These are phyloP conservation scores for Dactylellina sp. DNA, from an alignment of 2,329 filamentous ascomycete genomes.

Conservation along the genomic window DNA sequence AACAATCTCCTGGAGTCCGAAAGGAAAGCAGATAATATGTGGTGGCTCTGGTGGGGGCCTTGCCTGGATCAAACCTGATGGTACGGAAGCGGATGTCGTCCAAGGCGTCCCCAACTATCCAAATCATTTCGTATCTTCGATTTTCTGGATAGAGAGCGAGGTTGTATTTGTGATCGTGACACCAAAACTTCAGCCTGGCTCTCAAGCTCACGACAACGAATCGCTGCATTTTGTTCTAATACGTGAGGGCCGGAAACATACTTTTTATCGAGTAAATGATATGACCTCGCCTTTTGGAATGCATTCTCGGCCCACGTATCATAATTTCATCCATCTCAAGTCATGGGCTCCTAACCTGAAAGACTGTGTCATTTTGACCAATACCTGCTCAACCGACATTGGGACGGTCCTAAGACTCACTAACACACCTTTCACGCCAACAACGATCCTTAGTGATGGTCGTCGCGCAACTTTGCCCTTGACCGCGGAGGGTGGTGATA, in stretches of 20 bases:
- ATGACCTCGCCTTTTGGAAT: constrained; percentile 79
- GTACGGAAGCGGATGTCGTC: constrained; percentile 79
- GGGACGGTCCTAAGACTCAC: constrained; percentile 78
- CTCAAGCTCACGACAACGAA: constrained; percentile 56
- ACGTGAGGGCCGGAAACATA: constrained; percentile 72
- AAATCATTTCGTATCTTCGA: constrained; percentile 78
- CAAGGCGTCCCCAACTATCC: constrained; percentile 78
- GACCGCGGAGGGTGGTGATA: constrained; percentile 74
- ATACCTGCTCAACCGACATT: constrained; percentile 82
- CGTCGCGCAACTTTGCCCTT: constrained; percentile 81
- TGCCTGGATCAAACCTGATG: constrained; percentile 84
- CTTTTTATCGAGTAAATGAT: constrained; percentile 79
- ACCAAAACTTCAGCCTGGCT: constrained; percentile 66
- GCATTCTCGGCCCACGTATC: constrained; percentile 76
- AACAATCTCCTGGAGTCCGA: constrained; percentile 89
- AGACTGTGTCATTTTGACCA: constrained; percentile 84
- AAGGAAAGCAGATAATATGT: constrained; percentile 90
- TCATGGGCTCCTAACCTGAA: constrained; percentile 83
- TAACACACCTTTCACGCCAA: constrained; percentile 72
- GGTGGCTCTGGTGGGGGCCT: constrained; percentile 84
- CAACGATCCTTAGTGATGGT: constrained; percentile 78
- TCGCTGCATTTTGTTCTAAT: constrained; percentile 85
- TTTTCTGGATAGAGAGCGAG: constrained; percentile 89
- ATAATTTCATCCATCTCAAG: constrained; percentile 80
- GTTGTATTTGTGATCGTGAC: constrained; percentile 85